Conservation (phyloP, 306 rosid species). For the Citrullus colocynthis region DNA sequence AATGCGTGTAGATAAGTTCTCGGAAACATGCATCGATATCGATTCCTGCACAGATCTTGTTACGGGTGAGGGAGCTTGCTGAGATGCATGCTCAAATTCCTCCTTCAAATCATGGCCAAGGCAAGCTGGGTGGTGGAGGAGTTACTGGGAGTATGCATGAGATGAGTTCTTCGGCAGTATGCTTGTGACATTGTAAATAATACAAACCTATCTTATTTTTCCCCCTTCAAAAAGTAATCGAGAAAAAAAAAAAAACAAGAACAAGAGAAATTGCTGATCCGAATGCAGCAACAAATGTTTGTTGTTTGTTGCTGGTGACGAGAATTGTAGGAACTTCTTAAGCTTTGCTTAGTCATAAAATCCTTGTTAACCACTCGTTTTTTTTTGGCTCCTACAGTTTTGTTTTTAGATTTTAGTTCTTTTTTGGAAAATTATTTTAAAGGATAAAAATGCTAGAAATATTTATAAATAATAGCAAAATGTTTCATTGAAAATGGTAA, state of each 20-base stretch:
- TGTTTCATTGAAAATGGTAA: no score
- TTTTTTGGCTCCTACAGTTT: neutral
- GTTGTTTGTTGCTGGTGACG: neutral
- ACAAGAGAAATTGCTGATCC: neutral
- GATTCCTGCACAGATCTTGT: slow-evolving; percentile 59
- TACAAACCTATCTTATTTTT: slow-evolving; percentile 16
- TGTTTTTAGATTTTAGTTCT: no score
- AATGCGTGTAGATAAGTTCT: slow-evolving; percentile 38
- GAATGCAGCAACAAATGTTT: neutral
- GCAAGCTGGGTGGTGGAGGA: slow-evolving; percentile 25
- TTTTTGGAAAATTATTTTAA: no score
- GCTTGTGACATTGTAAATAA: slow-evolving; percentile 66
- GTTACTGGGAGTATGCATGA: slow-evolving; percentile 25
- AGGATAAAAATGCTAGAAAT: no score
- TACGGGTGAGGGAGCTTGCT: slow-evolving; percentile 81
- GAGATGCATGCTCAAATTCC: slow-evolving; percentile 68
- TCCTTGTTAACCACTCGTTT: neutral
- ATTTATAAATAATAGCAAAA: no score
- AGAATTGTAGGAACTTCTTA: neutral
- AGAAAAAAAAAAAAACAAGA: neutral
- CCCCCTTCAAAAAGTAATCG: slow-evolving; percentile 1
- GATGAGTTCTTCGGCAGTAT: slow-evolving; percentile 32
- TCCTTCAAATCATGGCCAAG: slow-evolving; percentile 41
- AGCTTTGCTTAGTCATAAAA: neutral
- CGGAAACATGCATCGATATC: slow-evolving; percentile 72